Evolutionary conservation across 495 filamentous ascomycete species (phyloP), one percentile per base, ranked within the genome.

Genomic region (Penicillium coffeae): DNA sequence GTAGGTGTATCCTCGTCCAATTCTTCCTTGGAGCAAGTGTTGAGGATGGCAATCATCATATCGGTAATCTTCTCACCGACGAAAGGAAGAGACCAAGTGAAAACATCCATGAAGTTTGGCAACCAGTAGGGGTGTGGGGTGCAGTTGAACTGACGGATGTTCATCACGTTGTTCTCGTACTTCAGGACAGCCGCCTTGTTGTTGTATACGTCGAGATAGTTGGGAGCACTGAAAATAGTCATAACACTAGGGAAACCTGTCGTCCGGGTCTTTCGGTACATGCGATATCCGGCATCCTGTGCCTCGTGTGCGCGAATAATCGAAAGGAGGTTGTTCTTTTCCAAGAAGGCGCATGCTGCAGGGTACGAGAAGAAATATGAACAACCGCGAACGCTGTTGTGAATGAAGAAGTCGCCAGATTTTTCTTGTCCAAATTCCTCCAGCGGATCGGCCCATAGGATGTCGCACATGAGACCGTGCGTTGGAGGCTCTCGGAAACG

Each of bases 131-230:
- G 93, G 69, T 98, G 93, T 6, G 93, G 93, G 25, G 93, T 96
- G 81, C 93, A 98, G 70, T 98, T 98, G 73, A 98, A 98, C 65
- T 98, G 93, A 21, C 93, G 82, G 62, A 98, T 98, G 76, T 98
- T 98, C 93, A 98, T 98, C 47, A 98, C 93, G 63, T 98, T 98
- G 71, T 98, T 98, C 68, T 98, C 93, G 65, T 98, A 98, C 68
- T 98, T 98, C 50, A 98, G 74, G 16, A 98, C 93, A 0, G 93
- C 93, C 0, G 93, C 93, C 71, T 98, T 98, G 81, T 98, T 98
- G 81, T 98, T 98, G 75, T 98, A 98, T n/a, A 98, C 90, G 64
- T 98, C 93, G 52, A 98, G 78, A 63, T 98, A 97, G 64, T 98
- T 98, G 18, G 93, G 93, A 3, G 93, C 93, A 40, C 92, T 96